Evolutionary conservation across 768 basidiomycete genomes (phyloP).

Genomic region (Russula dissimulans): DNA sequence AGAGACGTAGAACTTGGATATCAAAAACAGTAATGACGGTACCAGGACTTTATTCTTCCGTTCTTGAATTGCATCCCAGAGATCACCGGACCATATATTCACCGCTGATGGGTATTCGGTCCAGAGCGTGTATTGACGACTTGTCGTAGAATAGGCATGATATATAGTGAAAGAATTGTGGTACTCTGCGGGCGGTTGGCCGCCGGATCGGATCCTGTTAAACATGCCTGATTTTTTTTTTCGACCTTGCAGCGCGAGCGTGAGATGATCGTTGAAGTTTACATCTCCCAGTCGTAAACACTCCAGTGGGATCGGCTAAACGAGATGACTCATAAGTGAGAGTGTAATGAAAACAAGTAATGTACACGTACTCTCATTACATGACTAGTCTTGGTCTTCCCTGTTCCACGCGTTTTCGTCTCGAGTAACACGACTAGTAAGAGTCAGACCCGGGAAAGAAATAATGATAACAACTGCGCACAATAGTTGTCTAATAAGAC

Average conservation of each 20-base stretch:
- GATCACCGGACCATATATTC: not conserved
- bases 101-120: not conserved
- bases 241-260: not conserved
- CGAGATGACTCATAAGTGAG: not conserved
- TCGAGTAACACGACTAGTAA: too few species aligned
- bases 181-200: not conserved
- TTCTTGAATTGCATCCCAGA: not conserved
- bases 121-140: not conserved
- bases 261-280: not conserved
- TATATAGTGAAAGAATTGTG: not conserved
- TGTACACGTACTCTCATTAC: not conserved
- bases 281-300: not conserved
- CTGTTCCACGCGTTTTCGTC: too few species aligned
- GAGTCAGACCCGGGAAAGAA: not conserved
- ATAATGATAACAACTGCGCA: not conserved
- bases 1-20: not conserved
- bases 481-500: not conserved
- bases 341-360: not conserved
- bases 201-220: not conserved
- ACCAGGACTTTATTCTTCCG: slow-evolving; percentile 31
- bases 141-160: not conserved
- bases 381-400: not conserved
- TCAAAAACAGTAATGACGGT: slow-evolving; percentile 9
- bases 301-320: not conserved
- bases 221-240: not conserved